These are phyloP conservation scores for Sarcomyxa edulis DNA, from an alignment of 768 basidiomycete genomes.

Conservation along the genomic window DNA sequence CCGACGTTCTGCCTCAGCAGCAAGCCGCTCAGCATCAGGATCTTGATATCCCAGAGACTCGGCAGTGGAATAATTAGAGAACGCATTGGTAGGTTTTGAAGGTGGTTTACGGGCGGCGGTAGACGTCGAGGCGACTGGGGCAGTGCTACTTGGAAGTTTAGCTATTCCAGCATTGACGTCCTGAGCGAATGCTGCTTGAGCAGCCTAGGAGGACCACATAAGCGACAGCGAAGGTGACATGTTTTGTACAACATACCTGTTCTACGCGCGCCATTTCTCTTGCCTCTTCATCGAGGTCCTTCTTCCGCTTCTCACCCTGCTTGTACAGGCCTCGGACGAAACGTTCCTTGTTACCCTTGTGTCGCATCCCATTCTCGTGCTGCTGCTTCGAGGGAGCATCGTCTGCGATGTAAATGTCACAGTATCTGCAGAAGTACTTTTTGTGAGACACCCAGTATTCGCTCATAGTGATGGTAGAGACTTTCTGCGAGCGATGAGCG, in stretches of 20 bases:
- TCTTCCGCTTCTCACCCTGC: conserved; percentile 81
- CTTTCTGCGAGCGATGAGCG: neutral
- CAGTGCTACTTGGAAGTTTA: conserved; percentile 22
- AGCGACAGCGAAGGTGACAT: neutral
- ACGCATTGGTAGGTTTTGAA: conserved; percentile 56
- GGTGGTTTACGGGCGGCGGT: conserved; percentile 34
- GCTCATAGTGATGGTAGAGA: conserved; percentile 47
- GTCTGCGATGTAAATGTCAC: conserved; percentile 94
- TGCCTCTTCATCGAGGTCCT: conserved; percentile 80
- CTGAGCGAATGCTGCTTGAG: conserved; percentile 71
- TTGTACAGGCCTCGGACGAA: conserved; percentile 94
- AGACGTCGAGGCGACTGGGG: conserved; percentile 25
- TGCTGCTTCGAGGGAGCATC: conserved; percentile 88
- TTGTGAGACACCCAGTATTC: conserved; percentile 94
- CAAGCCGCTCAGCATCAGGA: conserved; percentile 62
- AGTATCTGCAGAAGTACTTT: conserved; percentile 95
- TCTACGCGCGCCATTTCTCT: conserved; percentile 85
- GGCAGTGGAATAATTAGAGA: conserved; percentile 85
- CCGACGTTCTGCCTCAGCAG: conserved; percentile 55
- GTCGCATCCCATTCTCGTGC: conserved; percentile 90
- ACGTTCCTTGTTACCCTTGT: conserved; percentile 91
- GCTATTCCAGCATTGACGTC: conserved; percentile 71
- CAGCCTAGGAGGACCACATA: conserved; percentile 46
- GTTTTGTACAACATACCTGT: conserved; percentile 55
- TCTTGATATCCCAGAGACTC: conserved; percentile 78